Conservation (phyloP, 2,329 filamentous ascomycete species). For the Talaromyces sp. region DNA sequence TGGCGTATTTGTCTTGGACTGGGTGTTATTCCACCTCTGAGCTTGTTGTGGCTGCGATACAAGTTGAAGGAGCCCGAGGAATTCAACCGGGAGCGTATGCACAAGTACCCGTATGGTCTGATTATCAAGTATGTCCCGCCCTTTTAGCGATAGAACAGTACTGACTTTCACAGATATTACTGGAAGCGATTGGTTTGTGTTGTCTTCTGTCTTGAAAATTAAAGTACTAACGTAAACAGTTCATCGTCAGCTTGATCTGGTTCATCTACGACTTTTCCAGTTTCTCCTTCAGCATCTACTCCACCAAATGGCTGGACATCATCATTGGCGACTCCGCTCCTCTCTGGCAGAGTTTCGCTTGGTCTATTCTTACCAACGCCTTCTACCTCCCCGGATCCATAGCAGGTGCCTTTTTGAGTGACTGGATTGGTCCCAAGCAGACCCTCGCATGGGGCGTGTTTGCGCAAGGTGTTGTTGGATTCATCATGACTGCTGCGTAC, state of each 20-base stretch:
- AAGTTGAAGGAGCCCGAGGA: conserved; percentile 76
- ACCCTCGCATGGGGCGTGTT: conserved; percentile 69
- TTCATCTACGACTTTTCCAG: conserved; percentile 83
- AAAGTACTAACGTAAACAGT: conserved; percentile 21
- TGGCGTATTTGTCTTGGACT: conserved; percentile 81
- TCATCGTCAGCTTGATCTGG: conserved; percentile 72
- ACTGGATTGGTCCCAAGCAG: conserved; percentile 74
- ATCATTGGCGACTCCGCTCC: conserved; percentile 63
- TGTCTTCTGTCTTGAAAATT: not conserved
- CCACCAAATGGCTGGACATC: conserved; percentile 54
- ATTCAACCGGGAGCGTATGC: conserved; percentile 69
- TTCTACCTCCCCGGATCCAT: conserved; percentile 86
- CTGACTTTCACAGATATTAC: conserved; percentile 60
- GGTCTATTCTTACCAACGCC: conserved; percentile 82
- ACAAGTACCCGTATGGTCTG: conserved; percentile 52
- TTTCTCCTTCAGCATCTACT: conserved; percentile 85
- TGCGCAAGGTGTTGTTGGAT: conserved; percentile 74
- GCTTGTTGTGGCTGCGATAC: conserved; percentile 67
- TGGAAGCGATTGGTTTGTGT: conserved; percentile 60
- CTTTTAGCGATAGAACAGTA: conserved; percentile 7
- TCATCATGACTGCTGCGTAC: conserved; percentile 84
- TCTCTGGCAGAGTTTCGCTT: conserved; percentile 77
- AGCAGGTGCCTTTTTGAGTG: conserved; percentile 70
- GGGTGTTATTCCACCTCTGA: conserved; percentile 71
- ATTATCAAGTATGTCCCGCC: conserved; percentile 47